Base-by-base conservation (phyloP, 2,329 filamentous ascomycete species). In the Aspergillus glaucus region DNA sequence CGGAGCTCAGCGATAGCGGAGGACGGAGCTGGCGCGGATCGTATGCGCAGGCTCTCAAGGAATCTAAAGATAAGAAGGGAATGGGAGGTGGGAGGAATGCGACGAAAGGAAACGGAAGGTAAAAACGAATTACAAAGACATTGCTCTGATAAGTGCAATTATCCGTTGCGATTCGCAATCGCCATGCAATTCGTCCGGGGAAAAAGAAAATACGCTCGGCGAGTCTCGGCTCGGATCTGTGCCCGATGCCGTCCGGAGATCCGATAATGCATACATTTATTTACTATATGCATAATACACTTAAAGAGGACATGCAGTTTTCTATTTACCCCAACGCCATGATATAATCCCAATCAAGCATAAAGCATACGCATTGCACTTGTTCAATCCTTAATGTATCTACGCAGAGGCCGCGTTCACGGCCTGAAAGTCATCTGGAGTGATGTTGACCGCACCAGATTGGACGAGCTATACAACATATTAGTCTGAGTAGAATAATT, bases 401-500 rank as follows among this genome's bases (percentile, higher is more conserved):
- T 40, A 46, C n/a, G 34, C 44, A 39, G 43, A 45, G 32, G 12
- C 24, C 14, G 32, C 12, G 17, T 40, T 40, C 14, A 44, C 50
- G n/a, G 90, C 90, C 57, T 85, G 79, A 65, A 97, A 88, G 4
- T 87, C 88, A 55, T 95, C 86, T 10, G 93, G 70, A 0, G 87
- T 89, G 45, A 97, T 84, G 49, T 82, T 88, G 10, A 97, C 91
- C 7, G 93, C 92, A 44, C 93, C 92, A 5, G 93, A 90, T 82
- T 96, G 87, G 26, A 97, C 90, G 54, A 98, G 82, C 85, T 90
- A 52, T 46, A 55, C 52, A 44, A 34, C 46, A 51, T 50, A 54
- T 51, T 47, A 54, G 43, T 26, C 6, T 30, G n/a, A 15, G 12
- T 15, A 12, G 28, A 22, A 19, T 6, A 6, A 3, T 21, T 4